Base-by-base conservation (phyloP, 805 yeast species). In the Yamadazyma ubonensis region DNA sequence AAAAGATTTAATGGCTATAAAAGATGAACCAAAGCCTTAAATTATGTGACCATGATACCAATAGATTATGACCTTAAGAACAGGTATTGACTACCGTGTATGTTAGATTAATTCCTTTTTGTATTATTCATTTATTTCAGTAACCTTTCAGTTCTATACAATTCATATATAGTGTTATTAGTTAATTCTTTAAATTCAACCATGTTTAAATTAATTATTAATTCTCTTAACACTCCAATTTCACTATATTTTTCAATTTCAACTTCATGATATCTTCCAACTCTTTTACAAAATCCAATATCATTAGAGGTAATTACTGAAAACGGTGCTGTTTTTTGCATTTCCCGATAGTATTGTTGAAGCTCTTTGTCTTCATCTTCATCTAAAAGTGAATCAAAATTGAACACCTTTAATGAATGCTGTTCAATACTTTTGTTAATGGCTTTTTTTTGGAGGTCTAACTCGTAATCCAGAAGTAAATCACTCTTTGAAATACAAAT, bases 111-210 rank as follows among this genome's bases (percentile, higher is more conserved):
- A 14, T 29, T 20, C 10, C n/a, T 11, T 29, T 29, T 12, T 37
- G 40, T 37, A 37, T 23, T 37, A 37, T 37, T 38, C 27, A 15
- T n/a, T 22, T 22, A 29, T 22, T 19, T 33, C 18, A 39, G 30
- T 29, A 47, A 44, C 28, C 25, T 47, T 40, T 44, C 48, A 36
- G 49, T 47, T 40, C 51, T 36, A 18, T 42, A 47, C 11, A 29
- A 16, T 31, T 47, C 51, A 36, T 47, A 47, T 25, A 44, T 44
- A 35, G 25, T 16, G 41, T 47, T 47, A 35, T 42, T 41, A 10
- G 49, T 44, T 14, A 41, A 21, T 16, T 44, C 49, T 38, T 41
- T 47, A 22, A 47, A 47, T 17, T 42, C 51, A 4, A 29, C 10
- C 32, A 44, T 36, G 20, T 39, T 34, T 10, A 42, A 21, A 20